phyloP scores from a whole-genome alignment of 2,329 filamentous ascomycete genomes.

The Pseudogymnoascus sp. region DNA sequence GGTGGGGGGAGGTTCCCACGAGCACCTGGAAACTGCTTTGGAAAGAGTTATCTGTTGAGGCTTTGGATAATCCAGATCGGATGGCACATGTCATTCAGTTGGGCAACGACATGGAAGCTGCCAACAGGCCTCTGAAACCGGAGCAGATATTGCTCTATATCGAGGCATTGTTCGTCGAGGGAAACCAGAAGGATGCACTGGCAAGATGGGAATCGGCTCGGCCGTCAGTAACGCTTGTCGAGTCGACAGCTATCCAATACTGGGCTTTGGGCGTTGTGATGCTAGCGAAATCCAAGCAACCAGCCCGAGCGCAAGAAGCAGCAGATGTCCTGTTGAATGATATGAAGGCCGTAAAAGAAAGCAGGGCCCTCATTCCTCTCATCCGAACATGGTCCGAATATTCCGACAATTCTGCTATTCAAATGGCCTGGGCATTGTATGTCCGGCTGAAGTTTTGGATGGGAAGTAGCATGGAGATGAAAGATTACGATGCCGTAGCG shows the following conservation, averaged over 20 bases:
- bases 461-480: conserved; percentile 52
- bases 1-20: conserved; percentile 48
- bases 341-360: conserved; percentile 35
- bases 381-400: conserved; percentile 53
- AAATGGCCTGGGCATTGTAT: conserved; percentile 61
- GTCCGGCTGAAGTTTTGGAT: conserved; percentile 53
- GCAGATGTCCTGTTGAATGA: conserved; percentile 44
- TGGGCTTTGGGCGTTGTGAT: conserved; percentile 61
- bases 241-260: conserved; percentile 37
- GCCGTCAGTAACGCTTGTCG: conserved; percentile 30
- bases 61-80: conserved; percentile 43
- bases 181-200: conserved; percentile 37
- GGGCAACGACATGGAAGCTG: conserved; percentile 55
- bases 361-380: conserved; percentile 56
- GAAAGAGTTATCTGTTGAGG: conserved; percentile 46
- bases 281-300: conserved; percentile 47
- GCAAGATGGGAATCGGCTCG: conserved; percentile 26
- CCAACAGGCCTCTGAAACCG: conserved; percentile 45
- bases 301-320: conserved; percentile 49
- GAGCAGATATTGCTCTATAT: conserved; percentile 58
- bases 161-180: conserved; percentile 57
- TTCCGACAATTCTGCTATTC: conserved; percentile 38
- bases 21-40: conserved; percentile 59
- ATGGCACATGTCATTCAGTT: conserved; percentile 54
- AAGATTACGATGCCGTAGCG: conserved; percentile 69